Evolutionary conservation across 768 basidiomycete species (phyloP), one percentile per base, ranked within the genome.

Genomic region (Mycena leptocephala): DNA sequence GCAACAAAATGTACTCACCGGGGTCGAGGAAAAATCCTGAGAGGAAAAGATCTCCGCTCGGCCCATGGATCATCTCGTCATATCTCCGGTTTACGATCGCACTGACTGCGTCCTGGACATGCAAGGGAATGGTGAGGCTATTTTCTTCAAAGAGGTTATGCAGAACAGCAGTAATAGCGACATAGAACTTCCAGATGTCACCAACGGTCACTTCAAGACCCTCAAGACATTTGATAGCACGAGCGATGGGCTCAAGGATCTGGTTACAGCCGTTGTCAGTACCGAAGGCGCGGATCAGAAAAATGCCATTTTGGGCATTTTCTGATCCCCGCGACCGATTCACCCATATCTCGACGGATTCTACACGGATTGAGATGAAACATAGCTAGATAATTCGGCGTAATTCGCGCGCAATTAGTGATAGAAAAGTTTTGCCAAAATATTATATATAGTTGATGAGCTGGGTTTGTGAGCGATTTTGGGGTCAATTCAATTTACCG

Each of bases 171-270:
- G 69, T 71, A 8, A 76, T 78, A 11, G 80, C 82, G 8, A 83
- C 69, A 72, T 80, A 82, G 56, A 82, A 82, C 6, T 81, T 71
- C 56, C 76, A 84, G 5, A 83, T 63, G 26, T 81, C 79, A 22
- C 79, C 80, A 20, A 76, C 76, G 13, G 81, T 82, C 1, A 73
- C 63, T 24, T 80, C 53, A 0, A 76, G 69, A 0, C 77, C 75
- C 56, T 84, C 82, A 5, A 84, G 79, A 55, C 80, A 82, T 24
- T 78, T 76, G 35, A 81, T 76, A 1, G 83, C 72, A 3, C 81
- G 76, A 1, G 77, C 76, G 6, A 77, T 74, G 30, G 80, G 82
- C 26, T 77, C 79, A 2, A 77, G 74, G 9, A 75, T 63, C 16
- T 55, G 18, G 14, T 68, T n/a, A n/a, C n/a, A n/a, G n/a, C n/a